Evolutionary conservation across 1,139 yeast genomes (phyloP), one percentile per base, ranked within the genome.

Genomic region (Hemisphaericaspora xylofermentans): DNA sequence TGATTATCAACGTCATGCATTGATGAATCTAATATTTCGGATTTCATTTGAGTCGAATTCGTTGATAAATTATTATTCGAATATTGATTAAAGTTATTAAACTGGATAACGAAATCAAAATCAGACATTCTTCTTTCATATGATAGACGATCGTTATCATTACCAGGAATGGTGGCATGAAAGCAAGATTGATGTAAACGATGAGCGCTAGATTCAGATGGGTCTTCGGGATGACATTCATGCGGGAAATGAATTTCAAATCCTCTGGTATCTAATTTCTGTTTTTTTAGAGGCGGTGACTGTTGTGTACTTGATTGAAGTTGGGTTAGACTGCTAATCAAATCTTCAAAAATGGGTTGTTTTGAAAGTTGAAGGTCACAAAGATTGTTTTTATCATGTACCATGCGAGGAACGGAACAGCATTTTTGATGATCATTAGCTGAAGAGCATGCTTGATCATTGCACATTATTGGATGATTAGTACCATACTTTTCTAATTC

Each of bases 161-260:
- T 27, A 18, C 38, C 47, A 7, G 73, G 71, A 10, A 72, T 64
- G 24, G 66, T 66, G 3, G 77, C 68, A 44, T 72, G 77, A 47
- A 72, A 72, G 46, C 73, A 71, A 4, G 76, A 70, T 51, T 71
- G 74, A 44, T 71, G 76, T n/a, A 64, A 52, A 43, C 63, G 63
- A 40, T 59, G 62, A 29, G 47, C 48, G 13, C 43, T 39, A 2
- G 37, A 37, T 29, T 40, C 43, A 9, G 36, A 36, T n/a, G 36
- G 40, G 35, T 45, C 47, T 36, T 42, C 45, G 4, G 46, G 64
- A 46, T 71, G 75, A 42, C 72, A 66, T 33, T 61, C 65, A 48
- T 68, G 74, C 3, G 77, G 76, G 40, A 56, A 58, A 45, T 58
- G 63, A 8, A 58, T 47, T 28, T 55, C 48, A 36, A 50, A 45